Evolutionary conservation across 2,329 filamentous ascomycete genomes (phyloP).

Genomic region (Ceratocystis cubensis): DNA sequence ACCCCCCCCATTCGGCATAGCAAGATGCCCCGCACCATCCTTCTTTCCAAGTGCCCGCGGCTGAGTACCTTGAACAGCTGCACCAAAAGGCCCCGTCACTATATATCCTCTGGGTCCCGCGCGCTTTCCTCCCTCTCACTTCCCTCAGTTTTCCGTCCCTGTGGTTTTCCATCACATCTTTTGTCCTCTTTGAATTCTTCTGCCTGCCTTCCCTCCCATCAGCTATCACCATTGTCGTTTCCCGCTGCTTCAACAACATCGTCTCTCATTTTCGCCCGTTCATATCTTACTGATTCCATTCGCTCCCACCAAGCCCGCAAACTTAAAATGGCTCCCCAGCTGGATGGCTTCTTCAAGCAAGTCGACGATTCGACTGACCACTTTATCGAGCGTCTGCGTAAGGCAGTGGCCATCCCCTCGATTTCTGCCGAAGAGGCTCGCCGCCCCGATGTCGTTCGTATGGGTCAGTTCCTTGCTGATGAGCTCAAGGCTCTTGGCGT

Average conservation of each 20-base stretch:
- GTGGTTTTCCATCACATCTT: conserved; percentile 18
- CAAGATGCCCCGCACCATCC: conserved; percentile 37
- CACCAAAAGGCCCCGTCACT: conserved; percentile 10
- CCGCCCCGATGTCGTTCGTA: conserved; percentile 84
- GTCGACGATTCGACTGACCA: conserved; percentile 65
- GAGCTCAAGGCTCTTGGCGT: conserved; percentile 79
- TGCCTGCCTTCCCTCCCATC: conserved; percentile 7
- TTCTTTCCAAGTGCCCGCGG: conserved; percentile 24
- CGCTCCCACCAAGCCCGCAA: conserved; percentile 51
- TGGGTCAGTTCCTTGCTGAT: conserved; percentile 79
- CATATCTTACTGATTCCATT: conserved; percentile 43
- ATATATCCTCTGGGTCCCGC: conserved; percentile 17
- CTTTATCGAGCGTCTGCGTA: conserved; percentile 81
- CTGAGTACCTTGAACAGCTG: conserved; percentile 10
- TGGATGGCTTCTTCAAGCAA: conserved; percentile 87
- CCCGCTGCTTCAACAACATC: background rate
- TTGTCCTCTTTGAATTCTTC: conserved; percentile 16
- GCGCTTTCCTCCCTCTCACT: conserved; percentile 21
- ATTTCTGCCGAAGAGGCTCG: conserved; percentile 83
- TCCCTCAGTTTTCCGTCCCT: conserved; percentile 20
- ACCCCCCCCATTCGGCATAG: no score
- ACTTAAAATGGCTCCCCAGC: conserved; percentile 63
- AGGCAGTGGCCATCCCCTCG: conserved; percentile 92
- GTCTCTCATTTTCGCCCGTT: conserved; percentile 24
- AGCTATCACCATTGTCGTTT: conserved; percentile 12